phyloP scores from a whole-genome alignment of 2,329 filamentous ascomycete species.

The Ascochyta pisi region DNA sequence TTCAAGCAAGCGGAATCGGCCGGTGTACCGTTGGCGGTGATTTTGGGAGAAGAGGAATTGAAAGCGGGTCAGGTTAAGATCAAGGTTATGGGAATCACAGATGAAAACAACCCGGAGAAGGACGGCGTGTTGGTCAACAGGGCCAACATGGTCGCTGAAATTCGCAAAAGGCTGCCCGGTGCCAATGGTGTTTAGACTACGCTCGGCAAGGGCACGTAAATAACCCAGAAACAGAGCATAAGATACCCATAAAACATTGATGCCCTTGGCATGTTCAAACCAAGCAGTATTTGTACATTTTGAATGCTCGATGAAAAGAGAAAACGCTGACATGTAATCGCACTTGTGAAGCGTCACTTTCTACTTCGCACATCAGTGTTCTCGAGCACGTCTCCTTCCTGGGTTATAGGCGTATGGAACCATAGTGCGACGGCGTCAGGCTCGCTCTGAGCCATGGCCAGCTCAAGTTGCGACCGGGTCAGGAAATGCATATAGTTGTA shows the following conservation, averaged over 20 bases:
- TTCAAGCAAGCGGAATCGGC: constrained; percentile 88
- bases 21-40: constrained; percentile 83
- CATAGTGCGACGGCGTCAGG: neutral
- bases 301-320: neutral
- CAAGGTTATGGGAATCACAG: constrained; percentile 78
- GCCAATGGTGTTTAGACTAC: constrained; percentile 9
- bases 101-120: constrained; percentile 86
- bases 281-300: neutral
- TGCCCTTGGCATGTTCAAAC: constrained; percentile 9
- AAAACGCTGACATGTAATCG: neutral
- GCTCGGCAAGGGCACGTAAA: neutral
- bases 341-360: neutral
- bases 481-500: neutral
- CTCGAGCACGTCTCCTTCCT: neutral
- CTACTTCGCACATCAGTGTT: neutral
- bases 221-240: constrained; percentile 12
- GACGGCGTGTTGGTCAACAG: constrained; percentile 79
- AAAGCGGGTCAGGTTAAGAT: constrained; percentile 83
- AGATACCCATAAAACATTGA: constrained; percentile 27
- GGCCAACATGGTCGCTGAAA: constrained; percentile 67
- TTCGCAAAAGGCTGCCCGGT: constrained; percentile 60
- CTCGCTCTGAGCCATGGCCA: neutral
- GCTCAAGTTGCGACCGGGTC: neutral
- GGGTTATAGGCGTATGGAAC: neutral
- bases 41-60: constrained; percentile 90